Base-by-base conservation (phyloP, 2,329 filamentous ascomycete genomes). In the Colletotrichum endophyticum region DNA sequence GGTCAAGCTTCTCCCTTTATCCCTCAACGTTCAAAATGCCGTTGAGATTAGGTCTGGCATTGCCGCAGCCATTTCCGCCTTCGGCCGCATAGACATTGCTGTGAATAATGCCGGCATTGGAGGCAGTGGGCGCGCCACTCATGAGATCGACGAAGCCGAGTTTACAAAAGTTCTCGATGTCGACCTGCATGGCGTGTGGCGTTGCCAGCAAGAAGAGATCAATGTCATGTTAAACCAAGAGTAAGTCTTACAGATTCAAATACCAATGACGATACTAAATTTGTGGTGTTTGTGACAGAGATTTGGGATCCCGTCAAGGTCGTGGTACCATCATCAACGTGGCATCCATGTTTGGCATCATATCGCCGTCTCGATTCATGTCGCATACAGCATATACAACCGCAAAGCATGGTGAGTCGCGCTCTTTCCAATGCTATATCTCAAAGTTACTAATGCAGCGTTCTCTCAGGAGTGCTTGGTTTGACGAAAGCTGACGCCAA, bases 111-210 rank as follows among this genome's bases (percentile, higher is more conserved):
- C 90, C 2, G 91, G 90, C 4, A 86, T 92, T 30, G 83, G 83
- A 8, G 89, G 88, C 1, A 79, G 80, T 1, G 81, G 85, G 32
- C 81, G 79, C 19, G 81, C 82, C 2, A 91, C 89, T 0, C 86
- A 90, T 71, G 85, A 91, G 72, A 79, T 86, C 56, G 81, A 83
- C 1, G 84, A 88, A 66, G 84, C 84, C 2, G 88, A 90, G 61
- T 92, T 90, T 86, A 80, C 87, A 53, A 84, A 85, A 8, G 84
- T 92, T 1, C 78, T 92, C 5, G 85, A 88, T 72, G 83, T 92
- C 62, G 90, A 93, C 77, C 84, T 91, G 27, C 87, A 87, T 59
- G 91, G 91, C 6, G 88, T 92, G 1, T 92, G 89, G 87, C 83
- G 90, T 28, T 92, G 90, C 77, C 89, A 92, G 79, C 84, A 86